These are phyloP conservation scores for Aspergillus haitiensis DNA, from an alignment of 495 filamentous ascomycete genomes.

Conservation along the genomic window DNA sequence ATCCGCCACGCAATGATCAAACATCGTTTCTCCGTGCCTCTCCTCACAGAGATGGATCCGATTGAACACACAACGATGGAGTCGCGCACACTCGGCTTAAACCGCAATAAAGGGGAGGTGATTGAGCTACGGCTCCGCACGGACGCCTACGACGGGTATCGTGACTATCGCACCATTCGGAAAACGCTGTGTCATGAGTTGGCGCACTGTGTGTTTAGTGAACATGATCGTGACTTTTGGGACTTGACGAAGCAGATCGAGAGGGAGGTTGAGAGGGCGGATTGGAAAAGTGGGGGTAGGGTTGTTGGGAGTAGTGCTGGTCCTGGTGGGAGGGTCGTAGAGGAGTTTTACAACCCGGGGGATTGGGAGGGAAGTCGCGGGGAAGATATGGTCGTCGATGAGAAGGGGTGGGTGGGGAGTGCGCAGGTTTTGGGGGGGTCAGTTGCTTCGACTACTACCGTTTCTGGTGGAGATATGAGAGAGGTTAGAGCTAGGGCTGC, in stretches of 20 bases:
- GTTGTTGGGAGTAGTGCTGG: constrained; percentile 45
- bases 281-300: constrained; percentile 70
- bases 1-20: constrained; percentile 78
- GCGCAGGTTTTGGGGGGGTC: constrained; percentile 75
- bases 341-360: constrained; percentile 67
- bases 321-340: constrained; percentile 19
- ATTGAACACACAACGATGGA: constrained; percentile 76
- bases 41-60: constrained; percentile 96
- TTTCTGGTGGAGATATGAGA: constrained; percentile 49
- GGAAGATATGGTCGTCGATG: constrained; percentile 65
- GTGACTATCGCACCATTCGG: constrained; percentile 86
- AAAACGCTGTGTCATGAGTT: constrained; percentile 95
- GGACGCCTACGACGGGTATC: constrained; percentile 90
- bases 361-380: constrained; percentile 48
- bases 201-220: constrained; percentile 81
- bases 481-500: constrained; percentile 75
- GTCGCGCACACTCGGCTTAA: constrained; percentile 80
- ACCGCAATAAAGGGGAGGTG: constrained; percentile 82
- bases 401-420: constrained; percentile 85
- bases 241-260: constrained; percentile 81
- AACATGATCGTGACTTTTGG: constrained; percentile 89
- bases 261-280: constrained; percentile 74
- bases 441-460: constrained; percentile 21
- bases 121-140: constrained; percentile 90
- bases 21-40: constrained; percentile 80